These are phyloP conservation scores for Platanus orientalis DNA, from an alignment of 164 flowering plant species.

Conservation along the genomic window DNA sequence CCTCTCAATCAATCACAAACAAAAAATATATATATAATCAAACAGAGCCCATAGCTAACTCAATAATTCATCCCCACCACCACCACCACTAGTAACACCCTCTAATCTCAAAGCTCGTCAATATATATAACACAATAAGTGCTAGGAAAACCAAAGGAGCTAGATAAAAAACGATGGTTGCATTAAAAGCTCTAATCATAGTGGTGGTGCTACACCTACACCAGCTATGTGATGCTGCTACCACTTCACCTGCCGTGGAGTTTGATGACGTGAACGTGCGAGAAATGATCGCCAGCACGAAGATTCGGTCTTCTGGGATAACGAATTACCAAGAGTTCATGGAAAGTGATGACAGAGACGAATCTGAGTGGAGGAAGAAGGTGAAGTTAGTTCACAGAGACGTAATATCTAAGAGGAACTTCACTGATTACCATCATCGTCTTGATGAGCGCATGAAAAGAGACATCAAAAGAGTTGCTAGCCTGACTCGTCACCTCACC, in stretches of 20 bases:
- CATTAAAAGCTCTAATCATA: conserved; percentile 12
- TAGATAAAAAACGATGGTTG: conserved; percentile 11
- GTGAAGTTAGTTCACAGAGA: conserved; percentile 28
- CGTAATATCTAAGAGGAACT: conserved; percentile 3
- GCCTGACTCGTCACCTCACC: conserved; percentile 32
- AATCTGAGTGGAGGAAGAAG: conserved; percentile 10
- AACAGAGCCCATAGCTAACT: conserved; percentile 14
- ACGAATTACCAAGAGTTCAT: conserved; percentile 5
- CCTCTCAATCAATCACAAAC: conserved; percentile 2
- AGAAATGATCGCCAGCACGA: conserved; percentile 22
- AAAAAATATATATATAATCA: background rate
- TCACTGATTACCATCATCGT: conserved; percentile 22
- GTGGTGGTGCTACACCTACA: conserved; percentile 11
- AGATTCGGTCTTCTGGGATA: conserved; percentile 3
- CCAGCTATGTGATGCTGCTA: conserved; percentile 2
- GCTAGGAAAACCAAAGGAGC: conserved; percentile 3
- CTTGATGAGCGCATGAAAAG: conserved; percentile 45
- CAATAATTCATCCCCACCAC: conserved; percentile 13
- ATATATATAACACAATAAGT: conserved; percentile 23
- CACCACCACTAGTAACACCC: background rate
- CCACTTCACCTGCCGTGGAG: conserved; percentile 1
- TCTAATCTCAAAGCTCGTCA: conserved; percentile 9
- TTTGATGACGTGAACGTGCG: conserved; percentile 37
- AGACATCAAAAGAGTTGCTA: conserved; percentile 42
- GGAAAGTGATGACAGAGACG: no score